Conservation (phyloP, 2,329 filamentous ascomycete genomes). For the Pseudocercospora macadamiae region DNA sequence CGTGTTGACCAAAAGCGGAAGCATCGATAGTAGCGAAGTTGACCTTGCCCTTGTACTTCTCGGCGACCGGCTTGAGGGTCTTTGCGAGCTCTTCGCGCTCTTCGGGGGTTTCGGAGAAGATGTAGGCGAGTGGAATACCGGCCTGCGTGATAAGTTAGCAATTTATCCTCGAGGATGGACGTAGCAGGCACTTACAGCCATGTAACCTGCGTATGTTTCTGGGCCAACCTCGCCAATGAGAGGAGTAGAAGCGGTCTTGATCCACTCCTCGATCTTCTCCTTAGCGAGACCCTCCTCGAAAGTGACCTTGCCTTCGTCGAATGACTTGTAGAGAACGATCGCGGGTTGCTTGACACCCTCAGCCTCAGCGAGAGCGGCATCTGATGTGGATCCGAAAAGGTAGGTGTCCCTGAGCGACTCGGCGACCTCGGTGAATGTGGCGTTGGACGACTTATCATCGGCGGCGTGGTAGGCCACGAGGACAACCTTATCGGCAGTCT, state of each 20-base stretch:
- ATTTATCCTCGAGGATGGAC: background rate
- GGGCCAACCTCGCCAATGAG: slow-evolving; percentile 95
- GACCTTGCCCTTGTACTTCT: slow-evolving; percentile 90
- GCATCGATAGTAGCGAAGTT: slow-evolving; percentile 99
- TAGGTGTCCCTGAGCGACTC: slow-evolving; percentile 81
- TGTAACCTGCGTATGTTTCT: slow-evolving; percentile 95
- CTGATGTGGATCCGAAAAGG: slow-evolving; percentile 87
- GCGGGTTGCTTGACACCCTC: slow-evolving; percentile 87
- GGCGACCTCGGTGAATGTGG: slow-evolving; percentile 79
- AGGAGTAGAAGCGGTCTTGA: slow-evolving; percentile 82
- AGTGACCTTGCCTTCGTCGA: slow-evolving; percentile 91
- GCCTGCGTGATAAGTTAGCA: slow-evolving; percentile 52
- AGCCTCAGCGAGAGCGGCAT: slow-evolving; percentile 80
- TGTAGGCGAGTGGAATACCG: slow-evolving; percentile 91
- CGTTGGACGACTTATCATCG: slow-evolving; percentile 81
- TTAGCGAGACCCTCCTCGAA: slow-evolving; percentile 81
- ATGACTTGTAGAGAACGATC: slow-evolving; percentile 94
- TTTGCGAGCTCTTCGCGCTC: slow-evolving; percentile 80
- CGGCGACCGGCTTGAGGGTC: slow-evolving; percentile 79
- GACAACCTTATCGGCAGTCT: slow-evolving; percentile 96
- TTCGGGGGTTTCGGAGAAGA: slow-evolving; percentile 90
- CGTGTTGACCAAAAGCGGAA: slow-evolving; percentile 90
- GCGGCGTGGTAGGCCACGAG: slow-evolving; percentile 83
- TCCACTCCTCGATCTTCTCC: slow-evolving; percentile 79
- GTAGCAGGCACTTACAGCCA: slow-evolving; percentile 62